Conservation (phyloP, 257 asterid genomes). For the Jacaranda copaia region DNA sequence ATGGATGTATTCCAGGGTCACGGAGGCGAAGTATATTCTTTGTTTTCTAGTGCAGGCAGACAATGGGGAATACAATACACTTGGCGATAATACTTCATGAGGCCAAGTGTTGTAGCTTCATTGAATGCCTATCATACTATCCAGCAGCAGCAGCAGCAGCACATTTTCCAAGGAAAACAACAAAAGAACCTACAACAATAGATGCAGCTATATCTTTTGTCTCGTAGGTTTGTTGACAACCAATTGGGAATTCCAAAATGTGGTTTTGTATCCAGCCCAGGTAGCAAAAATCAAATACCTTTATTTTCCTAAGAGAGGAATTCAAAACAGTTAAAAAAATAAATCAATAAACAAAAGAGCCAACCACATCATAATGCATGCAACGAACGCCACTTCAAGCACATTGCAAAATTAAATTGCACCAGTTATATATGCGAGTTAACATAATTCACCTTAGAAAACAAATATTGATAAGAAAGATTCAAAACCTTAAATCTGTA, state of each 20-base stretch:
- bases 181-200: not conserved
- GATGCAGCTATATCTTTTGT: not conserved
- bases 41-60: not conserved
- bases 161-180: not conserved
- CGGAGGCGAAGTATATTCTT: not conserved
- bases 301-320: slow-evolving; percentile 1
- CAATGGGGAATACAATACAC: no score
- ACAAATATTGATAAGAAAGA: not conserved
- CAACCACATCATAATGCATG: no score
- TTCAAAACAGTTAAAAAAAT: not conserved
- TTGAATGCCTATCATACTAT: not conserved
- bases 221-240: not conserved
- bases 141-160: not conserved
- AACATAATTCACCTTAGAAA: not conserved
- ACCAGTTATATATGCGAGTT: not conserved
- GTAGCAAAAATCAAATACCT: no score
- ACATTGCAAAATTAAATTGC: not conserved
- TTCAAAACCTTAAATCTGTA: not conserved
- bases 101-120: not conserved
- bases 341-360: not conserved
- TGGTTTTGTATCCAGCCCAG: not conserved
- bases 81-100: not conserved
- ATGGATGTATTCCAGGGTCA: not conserved
- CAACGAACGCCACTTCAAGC: not conserved
- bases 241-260: slow-evolving; percentile 1